These are phyloP conservation scores for Allomyces macrogynus DNA, from an alignment of 192 early-diverging fungal genomes.

Conservation along the genomic window DNA sequence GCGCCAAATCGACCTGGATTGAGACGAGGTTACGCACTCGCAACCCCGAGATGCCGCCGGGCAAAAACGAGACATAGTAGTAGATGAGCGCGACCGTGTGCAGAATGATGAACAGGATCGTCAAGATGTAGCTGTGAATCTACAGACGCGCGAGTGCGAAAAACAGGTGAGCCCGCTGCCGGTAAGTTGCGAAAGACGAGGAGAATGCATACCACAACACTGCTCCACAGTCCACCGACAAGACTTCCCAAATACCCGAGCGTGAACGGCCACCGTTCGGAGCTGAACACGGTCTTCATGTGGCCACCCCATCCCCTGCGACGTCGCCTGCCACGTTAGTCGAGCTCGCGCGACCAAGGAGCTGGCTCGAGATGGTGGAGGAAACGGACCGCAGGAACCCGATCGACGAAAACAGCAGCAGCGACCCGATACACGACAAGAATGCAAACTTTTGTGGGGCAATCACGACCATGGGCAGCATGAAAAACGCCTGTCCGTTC, in stretches of 20 bases:
- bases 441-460: neutral
- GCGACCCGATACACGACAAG: neutral
- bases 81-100: neutral
- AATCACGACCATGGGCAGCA: neutral
- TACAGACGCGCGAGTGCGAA: neutral
- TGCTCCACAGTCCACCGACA: neutral
- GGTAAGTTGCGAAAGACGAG: no score
- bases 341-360: neutral
- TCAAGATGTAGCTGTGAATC: neutral
- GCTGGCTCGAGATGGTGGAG: neutral
- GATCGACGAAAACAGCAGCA: neutral
- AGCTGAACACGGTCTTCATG: neutral
- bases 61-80: neutral
- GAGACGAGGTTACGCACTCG: neutral
- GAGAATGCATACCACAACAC: neutral
- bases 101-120: neutral
- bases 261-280: neutral
- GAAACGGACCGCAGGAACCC: neutral
- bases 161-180: neutral
- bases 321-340: neutral
- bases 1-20: no score
- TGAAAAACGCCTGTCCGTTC: neutral
- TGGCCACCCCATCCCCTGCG: neutral
- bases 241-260: neutral
- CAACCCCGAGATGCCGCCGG: neutral